A percentile compares a stretch with the other conserved stretches of the same genome.
Conservation (phyloP, 2,329 filamentous ascomycete species). For the Cyphellophora attinorum region DNA sequence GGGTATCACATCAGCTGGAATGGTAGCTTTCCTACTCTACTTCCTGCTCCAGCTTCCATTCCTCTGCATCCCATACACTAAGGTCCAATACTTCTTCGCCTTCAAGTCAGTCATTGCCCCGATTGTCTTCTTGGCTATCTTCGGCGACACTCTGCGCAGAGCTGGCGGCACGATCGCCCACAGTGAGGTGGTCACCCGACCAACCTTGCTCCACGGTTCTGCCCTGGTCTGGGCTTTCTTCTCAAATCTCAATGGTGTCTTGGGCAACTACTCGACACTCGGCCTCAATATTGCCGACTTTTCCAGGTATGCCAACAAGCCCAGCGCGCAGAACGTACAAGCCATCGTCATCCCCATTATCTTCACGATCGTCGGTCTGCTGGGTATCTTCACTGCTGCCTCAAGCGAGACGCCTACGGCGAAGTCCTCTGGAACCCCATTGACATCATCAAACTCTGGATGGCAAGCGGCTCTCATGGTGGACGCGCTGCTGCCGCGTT, state of each 20-base stretch:
- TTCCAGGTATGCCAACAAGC: constrained; percentile 16
- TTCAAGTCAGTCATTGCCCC: constrained; percentile 16
- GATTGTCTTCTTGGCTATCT: constrained; percentile 15
- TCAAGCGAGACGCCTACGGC: constrained; percentile 10
- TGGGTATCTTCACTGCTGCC: constrained; percentile 16
- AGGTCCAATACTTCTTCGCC: constrained; percentile 16
- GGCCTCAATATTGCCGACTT: constrained; percentile 17
- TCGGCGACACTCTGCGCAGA: constrained; percentile 11
- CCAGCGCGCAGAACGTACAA: constrained; percentile 16
- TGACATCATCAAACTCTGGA: constrained; percentile 12
- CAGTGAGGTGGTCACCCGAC: constrained; percentile 12
- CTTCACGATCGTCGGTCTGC: constrained; percentile 14
- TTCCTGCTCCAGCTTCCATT: constrained; percentile 37
- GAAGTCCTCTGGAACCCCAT: constrained; percentile 14
- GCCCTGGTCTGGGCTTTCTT: constrained; percentile 15
- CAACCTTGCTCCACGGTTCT: constrained; percentile 10
- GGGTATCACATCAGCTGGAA: constrained; percentile 36
- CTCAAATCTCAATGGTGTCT: constrained; percentile 15
- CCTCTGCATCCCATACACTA: constrained; percentile 25
- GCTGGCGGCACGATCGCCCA: constrained; percentile 15
- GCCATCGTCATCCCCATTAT: constrained; percentile 14
- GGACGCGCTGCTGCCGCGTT: constrained; percentile 37
- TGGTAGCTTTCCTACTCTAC: constrained; percentile 36
- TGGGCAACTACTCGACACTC: constrained; percentile 16
- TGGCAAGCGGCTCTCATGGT: constrained; percentile 8